Base-by-base conservation (phyloP, 495 filamentous ascomycete genomes). In the Xylaria curta region DNA sequence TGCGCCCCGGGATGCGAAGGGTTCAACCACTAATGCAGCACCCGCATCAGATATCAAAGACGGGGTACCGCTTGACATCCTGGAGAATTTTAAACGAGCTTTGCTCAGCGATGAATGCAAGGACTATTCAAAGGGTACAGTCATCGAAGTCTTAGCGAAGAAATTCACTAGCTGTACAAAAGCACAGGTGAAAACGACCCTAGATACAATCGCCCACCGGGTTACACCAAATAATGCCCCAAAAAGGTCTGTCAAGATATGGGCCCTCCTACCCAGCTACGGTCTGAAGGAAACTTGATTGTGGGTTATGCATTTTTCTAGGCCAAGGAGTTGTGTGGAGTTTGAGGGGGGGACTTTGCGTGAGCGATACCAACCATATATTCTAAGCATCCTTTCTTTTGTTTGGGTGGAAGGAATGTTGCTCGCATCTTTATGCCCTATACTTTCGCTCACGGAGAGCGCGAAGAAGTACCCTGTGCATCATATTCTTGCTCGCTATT, bases 61-160 rank as follows among this genome's bases (percentile, higher is more conserved):
- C 19, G 51, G 87, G 26, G 76, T 92, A n/a, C 87, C 89, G 4
- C 78, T 81, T 2, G 91, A 93, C 19, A 82, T 91, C 47, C 78
- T 96, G 44, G 83, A 82, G 1, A 91, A 90, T n/a, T 97, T 97
- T 81, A 93, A 91, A 78, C 79, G 83, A 60, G 89, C 85, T 0
- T 85, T 97, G 17, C 79, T 90, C 63, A 91, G 91, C 2, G 91
- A 79, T 0, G 77, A 78, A 38, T 69, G 78, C 59, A 67, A 72
- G 46, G 87, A 91, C 70, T 82, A 93, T 65, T 92, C 87, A 2
- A 97, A 97, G 81, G 79, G 88, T 0, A 94, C 92, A 0, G 77
- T 97, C 70, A 82, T 94, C 19, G 94, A 97, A 79, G 82, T 90
- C 24, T 76, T 97, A 73, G 84, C 87, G 71, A 92, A 93, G 81